Conservation (phyloP, 2,329 filamentous ascomycete genomes). For the Corinectria fuckeliana region DNA sequence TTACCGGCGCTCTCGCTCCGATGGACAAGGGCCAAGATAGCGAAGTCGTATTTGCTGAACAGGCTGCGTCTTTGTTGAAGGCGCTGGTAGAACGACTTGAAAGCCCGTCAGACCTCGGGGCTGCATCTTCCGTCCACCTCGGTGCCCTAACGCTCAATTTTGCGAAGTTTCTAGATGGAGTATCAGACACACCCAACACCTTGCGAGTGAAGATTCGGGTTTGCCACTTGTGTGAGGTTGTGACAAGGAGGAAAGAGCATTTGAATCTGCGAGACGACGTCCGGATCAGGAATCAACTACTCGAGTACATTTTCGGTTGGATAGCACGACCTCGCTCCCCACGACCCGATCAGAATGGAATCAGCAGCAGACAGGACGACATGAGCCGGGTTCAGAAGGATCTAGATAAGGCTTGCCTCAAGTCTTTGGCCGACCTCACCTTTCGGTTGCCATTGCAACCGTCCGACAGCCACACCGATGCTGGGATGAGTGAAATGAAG, state of each 20-base stretch:
- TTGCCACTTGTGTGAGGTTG: conserved; percentile 70
- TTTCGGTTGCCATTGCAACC: conserved; percentile 71
- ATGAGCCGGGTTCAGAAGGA: conserved; percentile 65
- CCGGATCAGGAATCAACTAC: conserved; percentile 70
- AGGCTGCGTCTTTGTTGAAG: conserved; percentile 68
- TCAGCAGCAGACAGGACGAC: conserved; percentile 62
- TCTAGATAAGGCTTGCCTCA: conserved; percentile 69
- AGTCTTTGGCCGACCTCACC: conserved; percentile 69
- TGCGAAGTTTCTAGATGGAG: conserved; percentile 68
- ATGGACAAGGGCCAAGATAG: conserved; percentile 62
- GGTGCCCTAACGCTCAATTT: conserved; percentile 69
- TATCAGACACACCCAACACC: conserved; percentile 61
- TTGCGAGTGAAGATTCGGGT: conserved; percentile 72
- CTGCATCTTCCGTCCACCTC: conserved; percentile 68
- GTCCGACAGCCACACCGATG: conserved; percentile 69
- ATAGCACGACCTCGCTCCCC: conserved; percentile 67
- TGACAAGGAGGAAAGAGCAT: conserved; percentile 71
- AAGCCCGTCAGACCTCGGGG: conserved; percentile 66
- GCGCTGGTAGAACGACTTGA: conserved; percentile 69
- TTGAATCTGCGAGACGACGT: conserved; percentile 73
- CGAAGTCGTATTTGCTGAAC: conserved; percentile 71
- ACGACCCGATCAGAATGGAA: conserved; percentile 49
- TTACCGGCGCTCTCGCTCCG: conserved; percentile 61
- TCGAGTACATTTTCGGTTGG: conserved; percentile 74
- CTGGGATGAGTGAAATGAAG: conserved; percentile 71